Evolutionary conservation across 768 basidiomycete genomes (phyloP), one percentile per base, ranked within the genome.

Genomic region (Tephrocybe sp.): DNA sequence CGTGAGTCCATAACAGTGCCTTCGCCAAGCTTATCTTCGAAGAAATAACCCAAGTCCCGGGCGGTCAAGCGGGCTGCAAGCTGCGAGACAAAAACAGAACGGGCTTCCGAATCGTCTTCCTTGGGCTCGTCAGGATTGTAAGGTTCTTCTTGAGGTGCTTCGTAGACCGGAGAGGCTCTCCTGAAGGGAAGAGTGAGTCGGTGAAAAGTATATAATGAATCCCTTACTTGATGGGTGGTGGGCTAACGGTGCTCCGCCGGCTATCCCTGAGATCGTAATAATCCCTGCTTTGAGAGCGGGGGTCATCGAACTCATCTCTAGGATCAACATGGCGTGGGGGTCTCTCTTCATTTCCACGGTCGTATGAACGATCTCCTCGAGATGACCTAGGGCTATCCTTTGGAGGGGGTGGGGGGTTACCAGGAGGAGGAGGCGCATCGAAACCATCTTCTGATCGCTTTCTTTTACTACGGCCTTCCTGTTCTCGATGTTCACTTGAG

Each of bases 51-150:
- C 70, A 99, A 76, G 74, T 99, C 97, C 66, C 93, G 84, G 60
- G 94, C 93, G 51, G 94, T 97, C 66, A 98, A 83, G 63, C 93
- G 87, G 54, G 94, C 93, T 61, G 97, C 92, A 65, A 99, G 85
- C 73, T 98, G 97, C 61, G 94, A 95, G 65, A 97, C 93, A 72
- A 98, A 98, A 58, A 97, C 92, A 61, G 97, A 97, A 69, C 97
- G 88, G 63, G 91, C 88, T 83, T 98, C 97, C 48, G 92, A 94
- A 64, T 98, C 95, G 65, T 97, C 93, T 68, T 94, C 91, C 61
- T 87, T 88, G 6, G 88, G 86, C 56, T 97, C 93, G 58, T 95
- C 91, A 24, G 86, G 84, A 56, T 87, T 88, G 64, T 84, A 87
- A 18, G 73, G 74, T 57, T 91, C 90, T 29, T 84, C 78, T 23